Conservation (phyloP, 75 land plant genomes). For the Pinus albicaulis region DNA sequence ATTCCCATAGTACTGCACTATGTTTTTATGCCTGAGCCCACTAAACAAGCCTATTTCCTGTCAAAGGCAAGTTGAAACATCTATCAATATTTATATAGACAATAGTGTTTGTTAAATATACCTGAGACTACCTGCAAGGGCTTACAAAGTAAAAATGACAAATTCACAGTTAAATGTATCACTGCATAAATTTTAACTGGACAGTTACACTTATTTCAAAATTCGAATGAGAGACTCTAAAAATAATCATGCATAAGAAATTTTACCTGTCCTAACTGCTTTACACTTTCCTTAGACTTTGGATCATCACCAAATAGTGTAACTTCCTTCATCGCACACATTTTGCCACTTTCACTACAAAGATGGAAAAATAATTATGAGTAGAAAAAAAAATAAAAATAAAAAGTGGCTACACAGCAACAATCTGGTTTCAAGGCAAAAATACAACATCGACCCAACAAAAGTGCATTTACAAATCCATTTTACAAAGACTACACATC, state of each 20-base stretch:
- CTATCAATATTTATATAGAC: not conserved
- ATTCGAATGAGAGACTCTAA: not conserved
- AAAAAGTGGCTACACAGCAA: not conserved
- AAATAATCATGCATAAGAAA: not conserved
- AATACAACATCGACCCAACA: not conserved
- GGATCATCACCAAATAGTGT: conserved; percentile 85
- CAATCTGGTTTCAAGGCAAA: not conserved
- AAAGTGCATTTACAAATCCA: not conserved
- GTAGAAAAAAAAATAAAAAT: not conserved
- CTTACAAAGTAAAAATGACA: not conserved
- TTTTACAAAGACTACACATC: not conserved
- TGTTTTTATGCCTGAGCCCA: conserved; percentile 69
- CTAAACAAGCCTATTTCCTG: conserved; percentile 81
- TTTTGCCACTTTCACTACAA: conserved; percentile 89
- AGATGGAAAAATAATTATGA: not conserved
- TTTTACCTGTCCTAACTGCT: conserved; percentile 73
- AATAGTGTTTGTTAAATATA: not conserved
- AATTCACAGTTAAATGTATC: not conserved
- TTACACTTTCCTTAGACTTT: conserved; percentile 87
- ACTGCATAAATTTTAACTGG: not conserved
- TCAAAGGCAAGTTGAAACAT: not conserved
- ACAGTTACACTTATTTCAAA: not conserved
- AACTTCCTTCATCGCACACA: conserved; percentile 99
- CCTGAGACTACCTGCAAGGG: not conserved
- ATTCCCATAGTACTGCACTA: conserved; percentile 82